Evolutionary conservation across 139 green algal genomes (phyloP).

Genomic region (Pleodorina starrii): DNA sequence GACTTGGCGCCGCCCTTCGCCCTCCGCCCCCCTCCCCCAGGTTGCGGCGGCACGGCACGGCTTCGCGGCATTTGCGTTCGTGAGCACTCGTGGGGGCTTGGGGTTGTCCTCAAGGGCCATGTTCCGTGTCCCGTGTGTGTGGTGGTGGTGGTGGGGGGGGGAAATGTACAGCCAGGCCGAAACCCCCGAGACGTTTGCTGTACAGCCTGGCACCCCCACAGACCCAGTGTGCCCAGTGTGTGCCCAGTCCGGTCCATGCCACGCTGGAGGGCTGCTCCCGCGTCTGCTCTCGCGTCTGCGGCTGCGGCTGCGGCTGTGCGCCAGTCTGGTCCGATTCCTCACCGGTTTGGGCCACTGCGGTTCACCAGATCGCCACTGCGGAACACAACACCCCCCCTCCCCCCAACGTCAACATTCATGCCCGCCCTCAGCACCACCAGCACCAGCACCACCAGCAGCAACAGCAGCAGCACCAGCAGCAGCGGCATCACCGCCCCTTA

Average conservation of each 20-base stretch:
- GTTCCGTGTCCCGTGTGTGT: no score
- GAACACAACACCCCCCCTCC: no score
- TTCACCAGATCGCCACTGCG: no score
- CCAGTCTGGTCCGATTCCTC: no score
- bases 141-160: no score
- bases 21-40: not conserved
- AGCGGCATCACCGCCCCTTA: not conserved
- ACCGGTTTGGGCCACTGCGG: no score
- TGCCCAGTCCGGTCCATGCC: not conserved
- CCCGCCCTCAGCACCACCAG: not conserved
- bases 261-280: not conserved
- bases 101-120: no score
- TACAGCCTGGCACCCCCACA: not conserved
- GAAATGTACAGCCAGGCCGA: no score
- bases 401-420: not conserved
- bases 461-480: not conserved
- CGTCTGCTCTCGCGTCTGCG: no score
- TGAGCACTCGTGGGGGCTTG: not conserved
- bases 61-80: conserved; percentile 29
- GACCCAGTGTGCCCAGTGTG: not conserved
- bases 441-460: not conserved
- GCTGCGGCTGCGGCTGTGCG: no score
- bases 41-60: not conserved
- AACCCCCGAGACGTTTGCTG: not conserved
- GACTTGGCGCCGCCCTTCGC: no score